These are phyloP conservation scores for Serendipita sp. DNA, from an alignment of 768 basidiomycete genomes.

Conservation along the genomic window DNA sequence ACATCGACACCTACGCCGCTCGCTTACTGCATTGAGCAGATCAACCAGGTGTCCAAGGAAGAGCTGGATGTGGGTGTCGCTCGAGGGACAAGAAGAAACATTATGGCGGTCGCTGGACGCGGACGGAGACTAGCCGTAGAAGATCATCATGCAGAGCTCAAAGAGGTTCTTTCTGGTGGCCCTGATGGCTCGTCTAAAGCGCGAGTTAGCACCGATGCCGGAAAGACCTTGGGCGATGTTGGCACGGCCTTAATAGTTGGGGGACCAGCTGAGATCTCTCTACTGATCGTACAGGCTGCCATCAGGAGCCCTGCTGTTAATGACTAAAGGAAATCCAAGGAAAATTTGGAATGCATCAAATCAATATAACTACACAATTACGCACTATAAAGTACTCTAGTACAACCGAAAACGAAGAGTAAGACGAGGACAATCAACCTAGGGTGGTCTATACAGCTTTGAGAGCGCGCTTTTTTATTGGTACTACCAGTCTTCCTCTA, in stretches of 20 bases:
- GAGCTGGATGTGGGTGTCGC: slow-evolving; percentile 17
- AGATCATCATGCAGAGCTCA: slow-evolving; percentile 43
- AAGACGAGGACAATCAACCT: not conserved
- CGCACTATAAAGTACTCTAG: not conserved
- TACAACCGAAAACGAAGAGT: not conserved
- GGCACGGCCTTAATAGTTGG: slow-evolving; percentile 24
- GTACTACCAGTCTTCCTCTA: not conserved
- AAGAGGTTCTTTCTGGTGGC: slow-evolving; percentile 19
- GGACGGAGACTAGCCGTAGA: slow-evolving; percentile 54
- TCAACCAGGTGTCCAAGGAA: slow-evolving; percentile 20
- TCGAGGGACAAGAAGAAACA: slow-evolving; percentile 22
- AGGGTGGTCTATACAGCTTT: not conserved
- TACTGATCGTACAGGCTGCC: slow-evolving; percentile 10
- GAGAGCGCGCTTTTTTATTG: not conserved
- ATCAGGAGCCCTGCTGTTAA: too few relatives aligned
- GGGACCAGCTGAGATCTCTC: slow-evolving; percentile 2
- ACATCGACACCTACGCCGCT: slow-evolving; percentile 38
- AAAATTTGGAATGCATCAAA: not conserved
- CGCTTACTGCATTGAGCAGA: slow-evolving; percentile 33
- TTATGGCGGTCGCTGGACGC: slow-evolving; percentile 57
- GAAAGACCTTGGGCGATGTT: slow-evolving; percentile 29
- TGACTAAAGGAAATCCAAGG: too few relatives aligned
- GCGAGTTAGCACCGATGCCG: slow-evolving; percentile 21
- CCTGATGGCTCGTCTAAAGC: slow-evolving; percentile 14
- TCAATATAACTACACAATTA: not conserved